Evolutionary conservation across 1,139 yeast genomes (phyloP).

Genomic region (Yamadazyma mexicana): DNA sequence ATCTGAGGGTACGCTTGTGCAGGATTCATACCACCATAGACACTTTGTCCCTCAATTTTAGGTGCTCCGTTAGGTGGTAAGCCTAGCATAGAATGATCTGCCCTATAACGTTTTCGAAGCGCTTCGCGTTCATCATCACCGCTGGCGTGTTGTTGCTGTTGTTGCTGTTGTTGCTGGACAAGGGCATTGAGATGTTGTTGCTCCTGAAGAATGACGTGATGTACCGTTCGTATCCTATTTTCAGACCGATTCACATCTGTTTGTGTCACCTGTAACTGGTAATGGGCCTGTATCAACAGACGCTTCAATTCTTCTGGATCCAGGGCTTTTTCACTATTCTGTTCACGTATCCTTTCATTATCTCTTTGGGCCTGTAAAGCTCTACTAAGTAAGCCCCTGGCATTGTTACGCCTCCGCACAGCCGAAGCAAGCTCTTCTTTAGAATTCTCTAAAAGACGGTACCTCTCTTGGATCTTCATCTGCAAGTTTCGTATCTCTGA

Average conservation of each 20-base stretch:
- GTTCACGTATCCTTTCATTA: not conserved
- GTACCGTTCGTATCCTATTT: not conserved
- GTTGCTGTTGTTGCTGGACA: not conserved
- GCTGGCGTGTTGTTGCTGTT: not conserved
- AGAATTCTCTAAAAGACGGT: not conserved
- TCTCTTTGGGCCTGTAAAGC: constrained; percentile 1
- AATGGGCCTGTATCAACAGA: constrained; percentile 16
- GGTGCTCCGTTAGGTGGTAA: not conserved
- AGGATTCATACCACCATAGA: no score
- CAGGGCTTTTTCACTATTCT: not conserved
- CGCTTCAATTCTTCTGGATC: not conserved
- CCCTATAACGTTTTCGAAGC: not conserved
- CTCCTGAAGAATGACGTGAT: not conserved
- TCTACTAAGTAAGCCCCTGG: constrained; percentile 1
- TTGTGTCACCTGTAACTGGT: not conserved
- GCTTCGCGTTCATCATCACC: not conserved
- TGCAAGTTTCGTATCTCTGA: not conserved
- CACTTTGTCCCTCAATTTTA: no score
- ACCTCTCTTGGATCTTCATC: not conserved
- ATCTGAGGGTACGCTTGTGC: no score
- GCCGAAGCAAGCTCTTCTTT: not conserved
- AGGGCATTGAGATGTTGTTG: not conserved
- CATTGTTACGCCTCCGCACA: not conserved
- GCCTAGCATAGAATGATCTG: not conserved
- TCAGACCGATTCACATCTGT: not conserved